phyloP scores from a whole-genome alignment of 371 early-diverging fungal species.

The Lichtheimia ornata region DNA sequence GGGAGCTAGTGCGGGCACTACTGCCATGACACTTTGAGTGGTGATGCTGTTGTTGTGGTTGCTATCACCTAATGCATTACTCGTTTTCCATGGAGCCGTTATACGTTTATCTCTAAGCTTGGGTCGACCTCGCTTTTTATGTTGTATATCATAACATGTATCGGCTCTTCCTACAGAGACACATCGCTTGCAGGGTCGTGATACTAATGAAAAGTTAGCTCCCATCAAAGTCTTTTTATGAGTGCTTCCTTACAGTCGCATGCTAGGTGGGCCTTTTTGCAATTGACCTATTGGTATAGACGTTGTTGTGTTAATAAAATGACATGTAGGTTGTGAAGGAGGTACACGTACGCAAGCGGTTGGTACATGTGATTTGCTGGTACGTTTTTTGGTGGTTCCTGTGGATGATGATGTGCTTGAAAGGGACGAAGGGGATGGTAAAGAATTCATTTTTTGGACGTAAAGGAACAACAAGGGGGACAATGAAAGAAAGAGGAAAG shows the following conservation, averaged over 20 bases:
- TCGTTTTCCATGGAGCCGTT: constrained; percentile 1
- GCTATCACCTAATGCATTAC: background rate
- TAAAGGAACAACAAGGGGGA: background rate
- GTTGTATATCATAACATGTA: constrained; percentile 78
- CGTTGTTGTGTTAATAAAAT: too few species aligned
- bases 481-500: constrained; percentile 1
- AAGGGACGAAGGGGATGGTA: constrained; percentile 13
- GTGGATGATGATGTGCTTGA: constrained; percentile 8
- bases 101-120: constrained; percentile 60
- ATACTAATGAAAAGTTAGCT: constrained; percentile 45
- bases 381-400: constrained; percentile 12
- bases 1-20: constrained; percentile 7
- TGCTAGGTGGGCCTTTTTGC: constrained; percentile 33
- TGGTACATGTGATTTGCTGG: constrained; percentile 27
- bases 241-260: constrained; percentile 26
- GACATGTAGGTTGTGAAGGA: background rate
- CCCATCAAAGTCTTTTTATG: background rate
- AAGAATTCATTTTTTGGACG: background rate
- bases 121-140: constrained; percentile 82
- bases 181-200: constrained; percentile 78
- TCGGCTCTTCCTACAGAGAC: constrained; percentile 70
- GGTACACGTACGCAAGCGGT: constrained; percentile 28
- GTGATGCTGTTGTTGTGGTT: background rate
- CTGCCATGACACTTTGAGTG: background rate
- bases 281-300: constrained; percentile 21